Evolutionary conservation across 1,139 yeast species (phyloP), one percentile per base, ranked within the genome.

Genomic region (Debaryomyces udenii): DNA sequence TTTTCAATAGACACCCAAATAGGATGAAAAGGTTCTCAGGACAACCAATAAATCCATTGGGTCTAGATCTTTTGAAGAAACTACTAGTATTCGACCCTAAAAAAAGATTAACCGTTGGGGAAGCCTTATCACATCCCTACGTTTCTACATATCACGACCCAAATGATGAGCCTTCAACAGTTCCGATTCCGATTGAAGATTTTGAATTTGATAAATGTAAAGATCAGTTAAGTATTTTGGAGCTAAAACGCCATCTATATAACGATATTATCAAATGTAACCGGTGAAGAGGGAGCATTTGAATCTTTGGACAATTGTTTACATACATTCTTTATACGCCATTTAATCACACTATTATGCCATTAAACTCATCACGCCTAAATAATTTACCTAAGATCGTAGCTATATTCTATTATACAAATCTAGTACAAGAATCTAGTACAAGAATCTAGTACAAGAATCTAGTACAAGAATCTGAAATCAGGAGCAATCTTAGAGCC

Each of bases 81-180:
- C 73, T 93, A 66, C 74, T 91, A 38, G 77, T 83, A 4, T 91
- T 93, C 64, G 86, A 89, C 61, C 97, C 97, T 1, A 68, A 70
- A 18, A 80, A 83, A 53, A 72, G 99, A 49, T 79, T 89, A 45
- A 80, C 87, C 1, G 96, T 88, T 3, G 85, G 80, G 34, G 85
- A 86, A 49, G 96, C 96, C 0, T 70, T 91, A 39, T 68, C 70
- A 42, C 98, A 93, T 59, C 95, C 96, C 1, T 93, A 90, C 62
- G 69, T 93, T 44, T 70, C 71, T 38, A 71, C 81, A 11, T 93
- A 90, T 62, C 96, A 91, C 61, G 95, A 86, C 51, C 83, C 88
- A 0, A 74, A 72, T 37, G 96, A 90, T 51, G 98, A 91, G 58
- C 96, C 96, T 0, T 68, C 67, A 3, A 88, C 93, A 2, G 70